These are phyloP conservation scores for Kuraishia capsulata DNA, from an alignment of 805 yeast species.

Conservation along the genomic window DNA sequence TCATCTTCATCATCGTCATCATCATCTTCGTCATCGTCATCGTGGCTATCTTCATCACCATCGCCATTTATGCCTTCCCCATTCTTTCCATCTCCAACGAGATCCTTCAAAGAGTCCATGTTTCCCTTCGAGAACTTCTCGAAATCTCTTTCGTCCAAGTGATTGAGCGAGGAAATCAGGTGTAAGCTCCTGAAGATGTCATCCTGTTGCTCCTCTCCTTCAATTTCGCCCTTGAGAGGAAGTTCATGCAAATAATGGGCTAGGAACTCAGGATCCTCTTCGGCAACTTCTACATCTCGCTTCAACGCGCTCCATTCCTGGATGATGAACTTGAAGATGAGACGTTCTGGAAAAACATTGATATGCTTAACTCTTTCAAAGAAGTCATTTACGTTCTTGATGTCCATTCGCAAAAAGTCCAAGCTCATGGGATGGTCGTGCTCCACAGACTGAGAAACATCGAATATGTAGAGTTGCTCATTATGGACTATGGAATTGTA, in stretches of 20 bases:
- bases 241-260: slow-evolving; percentile 34
- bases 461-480: slow-evolving; percentile 74
- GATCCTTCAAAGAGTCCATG: slow-evolving; percentile 63
- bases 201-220: slow-evolving; percentile 60
- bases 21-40: slow-evolving; percentile 17
- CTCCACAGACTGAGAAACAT: slow-evolving; percentile 95
- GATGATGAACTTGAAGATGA: slow-evolving; percentile 70
- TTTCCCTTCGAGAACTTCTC: slow-evolving; percentile 72
- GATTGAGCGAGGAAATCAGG: slow-evolving; percentile 68
- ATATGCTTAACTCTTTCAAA: slow-evolving; percentile 66
- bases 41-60: slow-evolving; percentile 21
- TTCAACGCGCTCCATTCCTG: slow-evolving; percentile 32
- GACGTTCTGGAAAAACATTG: slow-evolving; percentile 71
- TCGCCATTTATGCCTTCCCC: slow-evolving; percentile 18
- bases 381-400: slow-evolving; percentile 87
- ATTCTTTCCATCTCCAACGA: slow-evolving; percentile 36
- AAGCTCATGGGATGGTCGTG: slow-evolving; percentile 97
- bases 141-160: slow-evolving; percentile 86
- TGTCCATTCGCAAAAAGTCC: slow-evolving; percentile 95
- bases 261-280: slow-evolving; percentile 30
- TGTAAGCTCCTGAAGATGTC: slow-evolving; percentile 80
- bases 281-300: slow-evolving; percentile 24
- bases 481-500: slow-evolving; percentile 86
- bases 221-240: slow-evolving; percentile 51
- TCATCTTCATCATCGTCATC: slow-evolving; percentile 12